Evolutionary conservation across 176 grass and related monocot genomes (phyloP).

Genomic region (Eragrostis nindensis): DNA sequence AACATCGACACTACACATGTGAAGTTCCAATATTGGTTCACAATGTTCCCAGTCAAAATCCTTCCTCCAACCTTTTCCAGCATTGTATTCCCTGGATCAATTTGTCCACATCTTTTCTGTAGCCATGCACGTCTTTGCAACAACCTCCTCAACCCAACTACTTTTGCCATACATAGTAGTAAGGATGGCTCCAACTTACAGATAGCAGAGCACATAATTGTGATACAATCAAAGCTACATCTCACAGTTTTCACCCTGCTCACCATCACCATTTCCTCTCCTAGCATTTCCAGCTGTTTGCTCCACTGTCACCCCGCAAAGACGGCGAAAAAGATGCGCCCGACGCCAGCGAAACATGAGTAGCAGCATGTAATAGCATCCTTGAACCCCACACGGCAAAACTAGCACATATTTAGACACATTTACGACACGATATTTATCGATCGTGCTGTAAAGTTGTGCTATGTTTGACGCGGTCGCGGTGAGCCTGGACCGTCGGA

Average conservation of each 20-base stretch:
- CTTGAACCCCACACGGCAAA: background rate
- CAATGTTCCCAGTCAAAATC: background rate
- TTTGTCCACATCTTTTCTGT: background rate
- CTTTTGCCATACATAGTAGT: conserved; percentile 3
- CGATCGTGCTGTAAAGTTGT: background rate
- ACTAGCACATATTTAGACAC: background rate
- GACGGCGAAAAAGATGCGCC: background rate
- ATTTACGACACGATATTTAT: background rate
- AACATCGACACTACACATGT: background rate
- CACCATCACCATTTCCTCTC: background rate
- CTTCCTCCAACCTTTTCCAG: conserved; percentile 8
- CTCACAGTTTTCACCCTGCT: background rate
- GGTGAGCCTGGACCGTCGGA: background rate
- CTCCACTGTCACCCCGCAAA: background rate
- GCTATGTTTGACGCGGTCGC: background rate
- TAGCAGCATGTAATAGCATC: background rate
- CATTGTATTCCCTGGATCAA: background rate
- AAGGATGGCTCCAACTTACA: background rate
- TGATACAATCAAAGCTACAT: background rate
- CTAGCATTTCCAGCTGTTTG: background rate
- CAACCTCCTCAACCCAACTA: background rate
- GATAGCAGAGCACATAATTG: background rate
- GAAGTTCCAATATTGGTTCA: background rate
- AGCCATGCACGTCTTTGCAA: background rate
- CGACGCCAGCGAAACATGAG: background rate